Conservation (phyloP, 257 asterid species). For the Scutellaria barbata region DNA sequence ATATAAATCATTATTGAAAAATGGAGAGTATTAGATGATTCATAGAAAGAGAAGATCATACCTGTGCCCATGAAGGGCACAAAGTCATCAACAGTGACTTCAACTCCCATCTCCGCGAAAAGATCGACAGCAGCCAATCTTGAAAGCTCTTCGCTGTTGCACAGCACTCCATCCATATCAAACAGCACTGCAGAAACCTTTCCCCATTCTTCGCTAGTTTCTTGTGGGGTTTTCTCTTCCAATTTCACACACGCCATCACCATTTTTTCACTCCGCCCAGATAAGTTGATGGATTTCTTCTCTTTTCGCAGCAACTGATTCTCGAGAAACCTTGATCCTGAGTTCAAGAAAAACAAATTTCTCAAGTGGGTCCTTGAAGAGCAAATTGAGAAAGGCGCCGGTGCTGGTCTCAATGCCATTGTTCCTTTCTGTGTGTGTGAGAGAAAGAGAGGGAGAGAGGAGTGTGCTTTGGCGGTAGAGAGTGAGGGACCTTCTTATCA, state of each 20-base stretch:
- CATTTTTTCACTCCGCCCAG: conserved; percentile 34
- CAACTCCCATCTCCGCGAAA: conserved; percentile 93
- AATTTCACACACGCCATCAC: conserved; percentile 62
- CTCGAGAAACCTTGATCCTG: conserved; percentile 42
- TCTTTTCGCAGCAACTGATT: conserved; percentile 38
- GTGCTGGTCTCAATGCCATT: conserved; percentile 66
- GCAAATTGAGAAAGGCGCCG: conserved; percentile 46
- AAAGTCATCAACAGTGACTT: conserved; percentile 79
- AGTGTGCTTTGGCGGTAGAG: neutral
- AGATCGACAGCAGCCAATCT: conserved; percentile 92
- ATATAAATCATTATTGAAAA: neutral
- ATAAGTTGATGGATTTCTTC: conserved; percentile 28
- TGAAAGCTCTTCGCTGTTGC: conserved; percentile 91
- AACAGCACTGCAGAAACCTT: conserved; percentile 93
- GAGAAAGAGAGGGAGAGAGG: neutral
- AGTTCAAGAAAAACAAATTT: conserved; percentile 42
- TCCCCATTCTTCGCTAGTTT: conserved; percentile 65
- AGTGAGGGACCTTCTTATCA: no score
- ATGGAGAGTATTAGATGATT: neutral
- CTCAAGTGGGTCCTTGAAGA: conserved; percentile 46
- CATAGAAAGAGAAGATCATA: conserved; percentile 23
- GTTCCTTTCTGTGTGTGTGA: neutral
- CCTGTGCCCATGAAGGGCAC: conserved; percentile 98
- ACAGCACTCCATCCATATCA: conserved; percentile 97
- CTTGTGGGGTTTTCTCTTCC: conserved; percentile 62